Base-by-base conservation (phyloP, 495 filamentous ascomycete species). In the Aspergillus nanangensis region DNA sequence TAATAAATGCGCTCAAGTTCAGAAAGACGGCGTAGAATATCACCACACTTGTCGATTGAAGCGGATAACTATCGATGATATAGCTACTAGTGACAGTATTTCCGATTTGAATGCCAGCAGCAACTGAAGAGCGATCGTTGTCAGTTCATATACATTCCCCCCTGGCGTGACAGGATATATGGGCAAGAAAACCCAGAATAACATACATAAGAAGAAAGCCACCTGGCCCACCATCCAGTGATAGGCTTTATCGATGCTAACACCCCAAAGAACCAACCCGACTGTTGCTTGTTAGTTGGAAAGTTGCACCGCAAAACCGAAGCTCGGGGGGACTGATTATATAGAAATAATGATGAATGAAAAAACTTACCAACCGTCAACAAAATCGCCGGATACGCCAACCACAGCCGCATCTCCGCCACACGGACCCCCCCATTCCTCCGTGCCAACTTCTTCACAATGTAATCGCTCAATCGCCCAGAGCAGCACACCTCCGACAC, bases 171-270 rank as follows among this genome's bases (percentile, higher is more conserved):
- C n/a, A n/a, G n/a, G n/a, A n/a, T n/a, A n/a, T n/a, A n/a, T n/a
- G n/a, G n/a, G 5, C n/a, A 22, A 10, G 37, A 3, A 40, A 42
- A 38, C 20, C 18, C 14, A 40, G 32, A 22, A 18, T 24, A 9
- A 51, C 62, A 44, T 52, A 71, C 67, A 71, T 0, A 74, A 32
- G 55, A 81, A 81, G 45, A 84, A 76, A 0, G 75, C 79, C 7
- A 81, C 56, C 41, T 84, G 79, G 0, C 78, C 80, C 1, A 81
- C 75, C 27, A 80, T 76, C 74, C 79, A 84, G 53, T 84, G 77
- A 27, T 75, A 78, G 1, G 50, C 57, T 42, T 65, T 66, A 46
- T 84, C 79, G 5, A 84, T 60, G 35, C 72, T 77, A 31, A 82
- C 48, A 1, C 80, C 77, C 79, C 80, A 84, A 22, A 82, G 19